Evolutionary conservation across 805 yeast species (phyloP).

Genomic region (Lipomyces anomalus): DNA sequence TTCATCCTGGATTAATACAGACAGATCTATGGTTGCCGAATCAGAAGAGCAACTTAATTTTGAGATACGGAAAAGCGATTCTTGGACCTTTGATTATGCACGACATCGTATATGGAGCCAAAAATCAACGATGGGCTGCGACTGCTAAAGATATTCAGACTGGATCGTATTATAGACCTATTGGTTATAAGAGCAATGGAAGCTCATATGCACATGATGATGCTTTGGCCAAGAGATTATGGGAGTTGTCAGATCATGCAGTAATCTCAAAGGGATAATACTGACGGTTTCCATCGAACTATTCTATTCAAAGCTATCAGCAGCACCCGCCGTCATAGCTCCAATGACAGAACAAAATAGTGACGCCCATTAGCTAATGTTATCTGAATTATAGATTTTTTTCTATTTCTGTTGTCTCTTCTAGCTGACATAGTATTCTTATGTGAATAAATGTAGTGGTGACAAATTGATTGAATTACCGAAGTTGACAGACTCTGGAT

Average conservation of each 20-base stretch:
- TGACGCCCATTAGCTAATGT: too few species aligned
- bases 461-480: too few species aligned
- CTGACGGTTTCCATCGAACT: too few species aligned
- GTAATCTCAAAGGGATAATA: too few species aligned
- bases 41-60: not conserved
- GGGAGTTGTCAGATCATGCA: slow-evolving; percentile 3
- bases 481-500: too few species aligned
- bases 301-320: too few species aligned
- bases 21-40: slow-evolving; percentile 1
- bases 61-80: not conserved
- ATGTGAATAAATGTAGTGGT: too few species aligned
- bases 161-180: slow-evolving; percentile 2
- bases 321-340: too few species aligned
- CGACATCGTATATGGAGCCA: not conserved
- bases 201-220: not conserved
- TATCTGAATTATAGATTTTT: too few species aligned
- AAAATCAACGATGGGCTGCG: slow-evolving; percentile 3
- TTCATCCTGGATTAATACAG: slow-evolving; percentile 7
- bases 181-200: not conserved
- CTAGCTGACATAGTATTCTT: too few species aligned
- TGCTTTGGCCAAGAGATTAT: slow-evolving; percentile 1
- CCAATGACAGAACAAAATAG: too few species aligned
- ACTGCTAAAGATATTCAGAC: not conserved
- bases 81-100: slow-evolving; percentile 1
- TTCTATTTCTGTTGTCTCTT: too few species aligned